Conservation (phyloP, 345 rosid species). For the Melastoma malabathricum region DNA sequence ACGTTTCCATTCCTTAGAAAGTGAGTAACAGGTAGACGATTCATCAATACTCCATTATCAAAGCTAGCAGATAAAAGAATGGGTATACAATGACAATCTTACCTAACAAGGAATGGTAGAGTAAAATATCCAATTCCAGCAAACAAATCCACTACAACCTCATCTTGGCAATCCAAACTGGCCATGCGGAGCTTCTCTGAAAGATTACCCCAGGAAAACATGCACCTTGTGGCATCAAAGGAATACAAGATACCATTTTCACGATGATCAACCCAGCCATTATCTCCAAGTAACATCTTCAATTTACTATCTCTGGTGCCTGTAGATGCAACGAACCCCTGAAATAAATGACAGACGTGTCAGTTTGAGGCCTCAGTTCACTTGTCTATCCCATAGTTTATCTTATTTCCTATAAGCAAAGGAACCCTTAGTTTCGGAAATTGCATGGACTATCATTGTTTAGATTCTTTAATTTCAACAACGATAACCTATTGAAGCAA, state of each 20-base stretch:
- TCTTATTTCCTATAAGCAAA: background rate
- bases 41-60: too few relatives aligned
- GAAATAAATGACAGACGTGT: slow-evolving; percentile 1
- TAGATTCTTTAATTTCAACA: background rate
- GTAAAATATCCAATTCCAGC: slow-evolving; percentile 91
- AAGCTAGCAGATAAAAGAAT: too few relatives aligned
- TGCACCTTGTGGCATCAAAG: slow-evolving; percentile 85
- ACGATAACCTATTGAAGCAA: too few relatives aligned
- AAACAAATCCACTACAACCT: slow-evolving; percentile 71
- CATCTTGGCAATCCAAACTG: slow-evolving; percentile 41
- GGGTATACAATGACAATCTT: too few relatives aligned
- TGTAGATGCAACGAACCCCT: slow-evolving; percentile 75
- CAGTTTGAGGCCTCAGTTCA: too few relatives aligned
- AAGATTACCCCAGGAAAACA: slow-evolving; percentile 99
- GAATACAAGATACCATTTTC: slow-evolving; percentile 86
- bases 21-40: too few relatives aligned
- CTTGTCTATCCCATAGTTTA: too few relatives aligned
- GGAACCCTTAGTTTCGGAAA: background rate
- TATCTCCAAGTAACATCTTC: slow-evolving; percentile 72
- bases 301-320: slow-evolving; percentile 75
- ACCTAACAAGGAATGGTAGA: slow-evolving; percentile 90
- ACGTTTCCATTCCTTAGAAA: too few relatives aligned
- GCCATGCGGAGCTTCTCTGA: slow-evolving; percentile 94
- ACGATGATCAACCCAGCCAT: slow-evolving; percentile 82
- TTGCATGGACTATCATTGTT: background rate